Evolutionary conservation across 176 grass and related monocot species (phyloP).

Genomic region (Eleusine indica): DNA sequence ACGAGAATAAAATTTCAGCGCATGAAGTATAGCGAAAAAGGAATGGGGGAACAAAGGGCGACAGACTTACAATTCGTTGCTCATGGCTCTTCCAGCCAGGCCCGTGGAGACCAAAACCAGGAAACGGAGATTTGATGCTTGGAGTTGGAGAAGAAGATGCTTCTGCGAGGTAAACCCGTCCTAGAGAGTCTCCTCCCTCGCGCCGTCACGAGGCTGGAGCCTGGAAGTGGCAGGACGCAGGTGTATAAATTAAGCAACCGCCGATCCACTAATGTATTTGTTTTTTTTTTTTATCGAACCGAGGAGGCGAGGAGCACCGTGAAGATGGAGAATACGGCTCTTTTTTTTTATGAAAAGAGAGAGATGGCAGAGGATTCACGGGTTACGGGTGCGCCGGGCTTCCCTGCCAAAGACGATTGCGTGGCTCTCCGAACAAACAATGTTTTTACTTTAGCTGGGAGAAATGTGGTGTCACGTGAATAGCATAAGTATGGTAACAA

Average conservation of each 20-base stretch:
- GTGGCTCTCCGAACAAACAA: constrained; percentile 2
- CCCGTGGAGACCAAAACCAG: not conserved
- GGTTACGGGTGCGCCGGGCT: constrained; percentile 25
- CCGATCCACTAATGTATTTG: not conserved
- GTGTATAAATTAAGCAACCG: constrained; percentile 36
- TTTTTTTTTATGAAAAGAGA: not conserved
- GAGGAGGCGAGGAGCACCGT: not conserved
- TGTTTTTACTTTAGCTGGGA: not conserved
- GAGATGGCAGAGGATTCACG: constrained; percentile 20
- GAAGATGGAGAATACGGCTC: not conserved
- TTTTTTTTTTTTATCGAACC: constrained; percentile 17
- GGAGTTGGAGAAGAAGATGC: constrained; percentile 13
- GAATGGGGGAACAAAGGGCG: not conserved
- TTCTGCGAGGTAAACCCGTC: not conserved
- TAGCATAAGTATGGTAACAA: not conserved
- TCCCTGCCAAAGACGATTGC: not conserved
- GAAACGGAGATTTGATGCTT: not conserved
- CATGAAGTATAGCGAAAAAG: no score
- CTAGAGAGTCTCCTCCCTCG: not conserved
- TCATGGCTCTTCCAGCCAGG: constrained; percentile 32
- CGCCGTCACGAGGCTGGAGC: not conserved
- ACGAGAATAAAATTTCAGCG: not conserved
- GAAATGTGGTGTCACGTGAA: constrained; percentile 28
- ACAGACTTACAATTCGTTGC: constrained; percentile 59
- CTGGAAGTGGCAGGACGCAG: not conserved